These are phyloP conservation scores for Diversispora epigaea DNA, from an alignment of 192 early-diverging fungal genomes.

Conservation along the genomic window DNA sequence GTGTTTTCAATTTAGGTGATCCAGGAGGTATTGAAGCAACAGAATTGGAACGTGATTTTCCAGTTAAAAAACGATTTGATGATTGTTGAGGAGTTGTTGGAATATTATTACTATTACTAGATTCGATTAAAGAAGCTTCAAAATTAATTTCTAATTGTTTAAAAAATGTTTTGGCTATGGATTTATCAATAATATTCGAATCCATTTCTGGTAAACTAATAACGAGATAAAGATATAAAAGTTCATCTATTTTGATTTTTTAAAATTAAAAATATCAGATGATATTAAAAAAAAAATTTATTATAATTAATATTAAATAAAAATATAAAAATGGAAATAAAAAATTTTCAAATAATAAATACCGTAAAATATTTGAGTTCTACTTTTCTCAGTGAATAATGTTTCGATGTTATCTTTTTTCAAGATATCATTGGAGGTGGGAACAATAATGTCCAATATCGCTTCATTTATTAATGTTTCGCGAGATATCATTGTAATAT, in stretches of 20 bases:
- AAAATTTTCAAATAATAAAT: conserved; percentile 1
- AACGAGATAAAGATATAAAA: conserved; percentile 39
- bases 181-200: conserved; percentile 35
- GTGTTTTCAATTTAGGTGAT: no score
- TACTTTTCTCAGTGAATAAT: conserved; percentile 38
- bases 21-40: no score
- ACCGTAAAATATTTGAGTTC: conserved; percentile 47
- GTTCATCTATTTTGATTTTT: conserved; percentile 40
- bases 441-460: conserved; percentile 42
- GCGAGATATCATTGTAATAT: conserved; percentile 38
- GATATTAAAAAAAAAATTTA: neutral
- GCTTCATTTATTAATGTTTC: conserved; percentile 44
- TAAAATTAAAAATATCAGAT: neutral
- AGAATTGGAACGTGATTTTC: neutral
- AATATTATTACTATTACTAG: conserved; percentile 17
- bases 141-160: conserved; percentile 54
- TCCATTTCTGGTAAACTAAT: conserved; percentile 39
- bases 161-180: conserved; percentile 45
- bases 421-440: conserved; percentile 37
- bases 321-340: neutral
- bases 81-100: conserved; percentile 1
- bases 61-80: neutral
- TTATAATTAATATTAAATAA: neutral
- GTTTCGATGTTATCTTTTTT: conserved; percentile 38
- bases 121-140: conserved; percentile 53